Percentiles rank a stretch among this genome's conserved stretches.
phyloP scores from a whole-genome alignment of 1,284 basidiomycete genomes.

The Marasmius oreades region DNA sequence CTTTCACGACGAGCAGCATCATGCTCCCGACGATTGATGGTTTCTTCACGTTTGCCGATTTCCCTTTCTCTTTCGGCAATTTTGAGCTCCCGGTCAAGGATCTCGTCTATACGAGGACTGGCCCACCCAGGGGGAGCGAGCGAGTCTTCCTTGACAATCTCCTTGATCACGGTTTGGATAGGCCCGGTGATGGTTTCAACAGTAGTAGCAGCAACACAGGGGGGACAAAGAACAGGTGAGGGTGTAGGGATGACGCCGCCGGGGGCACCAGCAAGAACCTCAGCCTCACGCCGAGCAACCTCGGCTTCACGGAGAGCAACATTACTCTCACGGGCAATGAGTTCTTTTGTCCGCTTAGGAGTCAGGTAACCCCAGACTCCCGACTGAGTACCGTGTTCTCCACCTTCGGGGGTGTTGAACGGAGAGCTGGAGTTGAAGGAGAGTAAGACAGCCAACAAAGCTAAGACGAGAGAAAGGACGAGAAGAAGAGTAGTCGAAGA shows the following conservation, averaged over 20 bases:
- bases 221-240: conserved; percentile 47
- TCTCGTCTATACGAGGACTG: conserved; percentile 67
- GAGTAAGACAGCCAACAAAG: conserved; percentile 81
- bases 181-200: conserved; percentile 57
- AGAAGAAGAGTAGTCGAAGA: conserved; percentile 84
- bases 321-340: conserved; percentile 70
- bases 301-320: conserved; percentile 79
- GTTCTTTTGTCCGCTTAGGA: conserved; percentile 74
- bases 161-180: conserved; percentile 76
- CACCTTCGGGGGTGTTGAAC: neutral
- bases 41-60: conserved; percentile 77
- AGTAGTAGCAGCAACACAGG: conserved; percentile 49
- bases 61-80: conserved; percentile 80
- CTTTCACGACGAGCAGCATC: conserved; percentile 78
- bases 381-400: conserved; percentile 27
- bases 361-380: conserved; percentile 69
- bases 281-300: conserved; percentile 80
- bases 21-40: conserved; percentile 76
- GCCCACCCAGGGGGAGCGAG: conserved; percentile 73
- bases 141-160: conserved; percentile 76
- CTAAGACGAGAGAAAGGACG: conserved; percentile 76
- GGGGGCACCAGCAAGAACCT: conserved; percentile 73
- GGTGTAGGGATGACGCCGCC: conserved; percentile 65
- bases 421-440: conserved; percentile 58
- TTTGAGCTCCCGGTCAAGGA: conserved; percentile 77